Percentiles rank a stretch among this genome's conserved stretches.
Evolutionary conservation across 345 rosid species (phyloP).

Genomic region (Lenwebbia sp.): DNA sequence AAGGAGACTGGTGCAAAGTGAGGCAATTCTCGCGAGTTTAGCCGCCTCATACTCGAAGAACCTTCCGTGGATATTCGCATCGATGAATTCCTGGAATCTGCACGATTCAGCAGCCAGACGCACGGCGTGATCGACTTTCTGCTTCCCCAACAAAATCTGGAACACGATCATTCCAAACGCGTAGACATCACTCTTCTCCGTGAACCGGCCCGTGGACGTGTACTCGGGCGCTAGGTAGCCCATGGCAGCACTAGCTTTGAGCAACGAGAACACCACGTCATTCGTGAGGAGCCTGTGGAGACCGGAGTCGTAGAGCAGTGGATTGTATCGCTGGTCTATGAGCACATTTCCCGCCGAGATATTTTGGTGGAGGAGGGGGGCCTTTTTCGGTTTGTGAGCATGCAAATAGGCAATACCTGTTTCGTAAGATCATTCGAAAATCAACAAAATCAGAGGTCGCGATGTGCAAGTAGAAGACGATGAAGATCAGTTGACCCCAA

Average conservation of each 20-base stretch:
- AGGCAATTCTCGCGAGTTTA: constrained; percentile 61
- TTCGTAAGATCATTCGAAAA: not conserved
- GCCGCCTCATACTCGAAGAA: constrained; percentile 63
- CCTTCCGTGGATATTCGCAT: constrained; percentile 50
- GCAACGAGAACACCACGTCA: constrained; percentile 64
- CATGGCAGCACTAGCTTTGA: constrained; percentile 83
- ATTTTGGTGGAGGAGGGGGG: constrained; percentile 60
- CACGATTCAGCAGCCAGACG: constrained; percentile 50
- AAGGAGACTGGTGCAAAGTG: constrained; percentile 61
- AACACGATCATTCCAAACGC: constrained; percentile 65
- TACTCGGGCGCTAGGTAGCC: constrained; percentile 95
- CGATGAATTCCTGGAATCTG: constrained; percentile 51
- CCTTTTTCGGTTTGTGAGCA: constrained; percentile 39
- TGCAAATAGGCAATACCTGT: constrained; percentile 73
- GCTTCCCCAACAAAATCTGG: constrained; percentile 70
- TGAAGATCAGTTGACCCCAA: not conserved
- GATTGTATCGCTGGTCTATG: constrained; percentile 51
- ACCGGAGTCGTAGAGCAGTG: constrained; percentile 61
- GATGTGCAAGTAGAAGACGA: not conserved
- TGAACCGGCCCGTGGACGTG: constrained; percentile 66
- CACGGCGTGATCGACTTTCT: constrained; percentile 25
- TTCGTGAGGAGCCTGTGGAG: constrained; percentile 69
- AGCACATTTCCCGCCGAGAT: constrained; percentile 80
- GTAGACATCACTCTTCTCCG: constrained; percentile 75
- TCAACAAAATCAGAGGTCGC: not conserved